A percentile compares a stretch with the other conserved stretches of the same genome.
Conservation (phyloP, 2,329 filamentous ascomycete genomes). For the Fusarium anguioides region DNA sequence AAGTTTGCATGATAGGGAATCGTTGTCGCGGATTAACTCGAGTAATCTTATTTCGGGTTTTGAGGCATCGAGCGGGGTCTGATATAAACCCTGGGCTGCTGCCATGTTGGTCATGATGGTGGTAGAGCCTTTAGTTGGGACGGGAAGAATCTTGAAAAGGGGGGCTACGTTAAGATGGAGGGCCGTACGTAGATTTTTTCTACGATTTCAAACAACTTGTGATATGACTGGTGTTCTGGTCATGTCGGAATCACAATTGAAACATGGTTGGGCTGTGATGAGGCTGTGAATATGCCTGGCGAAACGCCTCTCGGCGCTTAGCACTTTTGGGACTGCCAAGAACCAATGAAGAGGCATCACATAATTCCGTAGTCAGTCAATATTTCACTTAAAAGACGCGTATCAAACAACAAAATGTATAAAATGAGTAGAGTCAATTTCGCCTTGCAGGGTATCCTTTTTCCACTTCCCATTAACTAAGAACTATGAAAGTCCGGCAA, state of each 20-base stretch:
- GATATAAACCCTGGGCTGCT: not conserved
- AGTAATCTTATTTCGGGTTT: not conserved
- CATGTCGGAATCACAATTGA: not conserved
- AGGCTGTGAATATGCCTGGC: not conserved
- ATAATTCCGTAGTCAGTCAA: not conserved
- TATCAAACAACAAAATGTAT: too few species aligned
- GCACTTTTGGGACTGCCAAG: not conserved
- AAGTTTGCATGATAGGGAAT: not conserved
- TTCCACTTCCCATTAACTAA: not conserved
- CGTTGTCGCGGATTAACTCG: not conserved
- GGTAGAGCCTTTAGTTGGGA: not conserved
- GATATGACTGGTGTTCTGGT: too few species aligned
- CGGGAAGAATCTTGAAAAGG: too few species aligned
- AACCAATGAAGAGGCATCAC: not conserved
- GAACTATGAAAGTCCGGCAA: slow-evolving; percentile 24
- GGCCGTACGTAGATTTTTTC: too few species aligned
- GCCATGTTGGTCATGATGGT: too few species aligned
- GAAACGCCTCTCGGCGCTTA: not conserved
- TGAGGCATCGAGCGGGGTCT: not conserved
- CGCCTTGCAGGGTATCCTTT: slow-evolving; percentile 10
- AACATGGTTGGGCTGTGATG: not conserved
- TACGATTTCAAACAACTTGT: too few species aligned
- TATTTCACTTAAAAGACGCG: not conserved
- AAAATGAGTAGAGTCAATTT: not conserved
- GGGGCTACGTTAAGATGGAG: too few species aligned